A percentile compares a stretch with the other conserved stretches of the same genome.
Evolutionary conservation across 2,329 filamentous ascomycete genomes (phyloP).

Genomic region (Gaeumannomyces tritici): DNA sequence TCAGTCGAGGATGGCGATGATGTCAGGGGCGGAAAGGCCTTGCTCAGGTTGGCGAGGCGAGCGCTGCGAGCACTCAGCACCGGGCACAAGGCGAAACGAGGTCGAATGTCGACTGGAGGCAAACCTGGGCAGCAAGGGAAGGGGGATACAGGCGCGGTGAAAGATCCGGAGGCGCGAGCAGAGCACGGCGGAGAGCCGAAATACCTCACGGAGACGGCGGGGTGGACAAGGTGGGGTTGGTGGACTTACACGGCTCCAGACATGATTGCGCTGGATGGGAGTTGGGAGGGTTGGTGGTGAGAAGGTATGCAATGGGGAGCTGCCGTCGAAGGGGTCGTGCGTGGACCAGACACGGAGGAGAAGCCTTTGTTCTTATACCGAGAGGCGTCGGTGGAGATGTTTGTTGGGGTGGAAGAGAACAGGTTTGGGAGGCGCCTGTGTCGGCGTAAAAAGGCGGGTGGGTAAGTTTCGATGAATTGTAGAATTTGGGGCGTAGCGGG

Average conservation of each 20-base stretch:
- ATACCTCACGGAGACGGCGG: slow-evolving; percentile 10
- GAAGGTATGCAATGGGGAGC: background rate
- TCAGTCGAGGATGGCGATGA: slow-evolving; percentile 7
- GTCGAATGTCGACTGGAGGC: background rate
- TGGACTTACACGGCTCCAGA: slow-evolving; percentile 59
- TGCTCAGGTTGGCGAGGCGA: slow-evolving; percentile 65
- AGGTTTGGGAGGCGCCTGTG: background rate
- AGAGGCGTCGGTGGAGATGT: background rate
- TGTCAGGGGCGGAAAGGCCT: slow-evolving; percentile 27
- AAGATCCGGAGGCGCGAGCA: background rate
- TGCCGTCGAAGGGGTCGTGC: background rate
- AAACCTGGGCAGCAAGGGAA: slow-evolving; percentile 7
- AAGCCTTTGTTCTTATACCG: background rate
- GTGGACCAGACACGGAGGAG: background rate
- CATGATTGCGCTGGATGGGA: slow-evolving; percentile 27
- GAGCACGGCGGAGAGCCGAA: slow-evolving; percentile 4
- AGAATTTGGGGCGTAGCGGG: slow-evolving; percentile 4
- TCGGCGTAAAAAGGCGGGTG: slow-evolving; percentile 2
- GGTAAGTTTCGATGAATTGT: background rate
- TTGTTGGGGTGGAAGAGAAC: background rate
- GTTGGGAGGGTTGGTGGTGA: background rate
- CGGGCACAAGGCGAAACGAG: slow-evolving; percentile 10
- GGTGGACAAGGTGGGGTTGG: slow-evolving; percentile 20
- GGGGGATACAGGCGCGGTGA: background rate
- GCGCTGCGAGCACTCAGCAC: slow-evolving; percentile 44